A percentile compares a stretch with the other conserved stretches of the same genome.
phyloP scores from a whole-genome alignment of 495 filamentous ascomycete genomes.

The Trichocladium uniseriatum region DNA sequence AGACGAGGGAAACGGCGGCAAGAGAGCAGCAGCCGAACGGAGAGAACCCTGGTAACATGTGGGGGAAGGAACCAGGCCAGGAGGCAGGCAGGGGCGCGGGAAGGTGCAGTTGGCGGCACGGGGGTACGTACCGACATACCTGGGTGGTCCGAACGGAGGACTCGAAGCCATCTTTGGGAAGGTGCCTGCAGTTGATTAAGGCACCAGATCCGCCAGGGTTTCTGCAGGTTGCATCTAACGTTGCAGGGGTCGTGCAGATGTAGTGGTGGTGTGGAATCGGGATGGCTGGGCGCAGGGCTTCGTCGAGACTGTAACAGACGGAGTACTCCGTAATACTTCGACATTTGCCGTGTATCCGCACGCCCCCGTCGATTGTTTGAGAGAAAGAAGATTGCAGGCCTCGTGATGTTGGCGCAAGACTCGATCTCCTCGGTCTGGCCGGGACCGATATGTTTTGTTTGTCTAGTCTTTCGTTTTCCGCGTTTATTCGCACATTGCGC shows the following conservation, averaged over 20 bases:
- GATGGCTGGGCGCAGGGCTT: conserved; percentile 15
- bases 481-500: conserved; percentile 1
- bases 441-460: no score
- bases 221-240: conserved; percentile 9
- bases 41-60: no score
- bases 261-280: background rate
- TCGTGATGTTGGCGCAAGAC: no score
- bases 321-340: background rate
- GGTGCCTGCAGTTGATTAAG: conserved; percentile 12
- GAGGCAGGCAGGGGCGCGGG: conserved; percentile 5
- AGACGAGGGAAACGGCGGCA: no score
- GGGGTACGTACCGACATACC: conserved; percentile 18
- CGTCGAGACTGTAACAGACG: conserved; percentile 19
- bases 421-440: no score
- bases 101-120: conserved; percentile 17
- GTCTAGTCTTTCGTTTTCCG: background rate
- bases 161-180: background rate
- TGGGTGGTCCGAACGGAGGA: no score
- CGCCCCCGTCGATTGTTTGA: no score
- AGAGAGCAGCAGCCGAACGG: background rate
- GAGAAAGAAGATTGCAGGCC: no score
- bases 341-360: conserved; percentile 10
- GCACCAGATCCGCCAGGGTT: conserved; percentile 10
- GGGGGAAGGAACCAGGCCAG: background rate
- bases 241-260: conserved; percentile 13